Base-by-base conservation (phyloP, 2,329 filamentous ascomycete genomes). In the Fusarium falciforme region DNA sequence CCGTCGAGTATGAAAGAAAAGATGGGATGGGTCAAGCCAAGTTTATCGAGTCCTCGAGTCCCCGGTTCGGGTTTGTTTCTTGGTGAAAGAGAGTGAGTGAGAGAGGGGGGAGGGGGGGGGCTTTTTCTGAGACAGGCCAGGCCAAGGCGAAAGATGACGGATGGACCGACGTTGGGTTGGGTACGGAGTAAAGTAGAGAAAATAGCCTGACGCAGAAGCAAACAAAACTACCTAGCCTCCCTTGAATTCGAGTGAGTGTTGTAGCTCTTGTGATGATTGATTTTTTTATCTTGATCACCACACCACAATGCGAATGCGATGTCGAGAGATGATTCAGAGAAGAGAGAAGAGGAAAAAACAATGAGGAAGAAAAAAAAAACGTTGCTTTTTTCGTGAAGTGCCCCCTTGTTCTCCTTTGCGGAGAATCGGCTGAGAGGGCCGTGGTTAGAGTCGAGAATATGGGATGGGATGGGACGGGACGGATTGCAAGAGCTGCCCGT, bases 361-460 rank as follows among this genome's bases (percentile, higher is more conserved):
- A 64, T 54, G 59, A 60, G 59, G 58, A 61, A 55, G 65, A 20
- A 49, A 60, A 47, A 58, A 67, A 61, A 44, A 42, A 29, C 44
- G 61, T 71, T 68, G 22, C 47, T 58, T 68, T 67, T 36, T 52
- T 49, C 44, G 52, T 36, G 52, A 42, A 38, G 40, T 47, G 14
- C 14, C 67, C 72, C 71, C 67, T 70, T 67, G 72, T 65, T 52
- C 54, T 35, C 33, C 22, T 20, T 20, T 66, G 66, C 71, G 75
- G 75, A 52, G 68, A 66, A 66, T 65, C 65, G 65, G 73, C 44
- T 65, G 66, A 64, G 72, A 70, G 66, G 70, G 70, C 72, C 71
- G 73, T 71, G 61, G 65, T 44, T 31, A 31, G 66, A 77, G 62
- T 65, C 71, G 9, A 70, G 67, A 66, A 60, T 75, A 71, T 40